Conservation (phyloP, 345 rosid species). For the Camelina neglecta region DNA sequence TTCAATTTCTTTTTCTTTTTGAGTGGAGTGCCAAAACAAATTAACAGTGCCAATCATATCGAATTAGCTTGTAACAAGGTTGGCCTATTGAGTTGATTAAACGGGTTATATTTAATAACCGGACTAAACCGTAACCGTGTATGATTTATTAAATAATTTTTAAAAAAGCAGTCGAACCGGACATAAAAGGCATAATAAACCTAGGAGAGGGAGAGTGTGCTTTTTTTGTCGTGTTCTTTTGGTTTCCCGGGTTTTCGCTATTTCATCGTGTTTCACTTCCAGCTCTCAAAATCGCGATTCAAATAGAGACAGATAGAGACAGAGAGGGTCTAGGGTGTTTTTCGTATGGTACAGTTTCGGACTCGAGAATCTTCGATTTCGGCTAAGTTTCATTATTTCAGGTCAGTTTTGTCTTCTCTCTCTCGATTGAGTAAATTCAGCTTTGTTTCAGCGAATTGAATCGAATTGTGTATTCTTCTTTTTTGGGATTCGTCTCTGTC, state of each 20-base stretch:
- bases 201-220: background rate
- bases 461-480: background rate
- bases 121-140: background rate
- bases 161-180: constrained; percentile 7
- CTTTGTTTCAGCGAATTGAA: background rate
- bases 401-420: constrained; percentile 16
- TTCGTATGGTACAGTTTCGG: background rate
- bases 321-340: constrained; percentile 23
- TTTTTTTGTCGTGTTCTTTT: background rate
- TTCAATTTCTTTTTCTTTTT: background rate
- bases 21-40: too few species aligned
- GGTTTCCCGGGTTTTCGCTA: constrained; percentile 45
- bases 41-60: too few species aligned
- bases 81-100: background rate
- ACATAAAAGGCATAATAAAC: background rate
- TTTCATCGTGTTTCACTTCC: constrained; percentile 13
- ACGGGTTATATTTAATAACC: background rate
- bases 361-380: constrained; percentile 11
- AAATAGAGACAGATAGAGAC: background rate
- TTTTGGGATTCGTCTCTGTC: background rate
- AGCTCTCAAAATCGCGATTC: constrained; percentile 9
- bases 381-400: constrained; percentile 11
- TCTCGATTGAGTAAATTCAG: constrained; percentile 8
- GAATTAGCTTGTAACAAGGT: too few species aligned
- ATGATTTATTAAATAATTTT: too few species aligned